These are phyloP conservation scores for Rhodotorula sp. DNA, from an alignment of 1,284 basidiomycete genomes.

Conservation along the genomic window DNA sequence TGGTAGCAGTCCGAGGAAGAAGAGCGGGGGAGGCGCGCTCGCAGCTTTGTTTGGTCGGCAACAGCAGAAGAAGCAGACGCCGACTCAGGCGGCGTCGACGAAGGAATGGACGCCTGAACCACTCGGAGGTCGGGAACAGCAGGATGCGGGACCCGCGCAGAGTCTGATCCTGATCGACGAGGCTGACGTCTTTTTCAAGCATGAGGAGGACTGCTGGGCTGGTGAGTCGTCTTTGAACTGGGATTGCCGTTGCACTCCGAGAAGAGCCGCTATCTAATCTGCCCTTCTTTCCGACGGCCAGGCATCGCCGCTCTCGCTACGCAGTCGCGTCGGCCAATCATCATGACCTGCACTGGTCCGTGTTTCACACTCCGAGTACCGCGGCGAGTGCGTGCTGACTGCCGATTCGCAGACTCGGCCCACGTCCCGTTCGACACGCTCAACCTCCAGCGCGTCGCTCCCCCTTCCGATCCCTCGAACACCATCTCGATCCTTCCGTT, in stretches of 20 bases:
- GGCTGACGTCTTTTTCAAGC: slow-evolving; percentile 87
- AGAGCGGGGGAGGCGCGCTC: slow-evolving; percentile 5
- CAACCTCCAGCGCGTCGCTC: slow-evolving; percentile 63
- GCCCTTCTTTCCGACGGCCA: neutral
- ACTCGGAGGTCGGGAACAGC: slow-evolving; percentile 18
- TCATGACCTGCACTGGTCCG: slow-evolving; percentile 94
- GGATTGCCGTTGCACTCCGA: no score
- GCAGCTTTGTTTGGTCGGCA: slow-evolving; percentile 23
- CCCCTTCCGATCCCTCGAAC: slow-evolving; percentile 48
- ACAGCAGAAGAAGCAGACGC: neutral
- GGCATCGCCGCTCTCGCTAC: slow-evolving; percentile 70
- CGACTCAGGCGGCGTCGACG: neutral
- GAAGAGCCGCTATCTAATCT: neutral
- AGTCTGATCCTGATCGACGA: slow-evolving; percentile 95
- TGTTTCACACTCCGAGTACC: no score
- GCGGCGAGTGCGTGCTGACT: neutral
- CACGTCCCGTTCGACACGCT: slow-evolving; percentile 69
- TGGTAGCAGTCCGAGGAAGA: slow-evolving; percentile 22
- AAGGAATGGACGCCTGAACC: neutral
- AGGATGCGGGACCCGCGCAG: slow-evolving; percentile 56
- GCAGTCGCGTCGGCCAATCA: slow-evolving; percentile 76
- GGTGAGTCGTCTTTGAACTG: slow-evolving; percentile 48
- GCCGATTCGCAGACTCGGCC: slow-evolving; percentile 59
- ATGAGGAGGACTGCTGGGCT: slow-evolving; percentile 90
- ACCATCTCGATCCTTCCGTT: slow-evolving; percentile 56